phyloP scores from a whole-genome alignment of 176 grass and related monocot species.

The Aegilops sharonensis region DNA sequence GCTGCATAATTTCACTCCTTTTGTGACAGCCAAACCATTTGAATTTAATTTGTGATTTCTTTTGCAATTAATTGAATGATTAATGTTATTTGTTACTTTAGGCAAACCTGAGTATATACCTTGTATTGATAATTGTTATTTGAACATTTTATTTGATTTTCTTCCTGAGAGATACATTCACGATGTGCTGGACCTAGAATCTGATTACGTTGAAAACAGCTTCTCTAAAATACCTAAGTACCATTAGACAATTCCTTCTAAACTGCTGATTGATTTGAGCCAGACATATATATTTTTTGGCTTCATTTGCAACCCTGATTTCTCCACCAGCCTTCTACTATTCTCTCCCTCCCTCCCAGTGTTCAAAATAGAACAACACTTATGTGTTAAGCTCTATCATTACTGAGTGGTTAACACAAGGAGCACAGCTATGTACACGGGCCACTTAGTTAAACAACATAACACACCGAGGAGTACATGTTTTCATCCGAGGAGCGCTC shows the following conservation, averaged over 20 bases:
- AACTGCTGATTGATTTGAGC: background rate
- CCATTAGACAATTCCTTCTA: background rate
- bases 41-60: background rate
- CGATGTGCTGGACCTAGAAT: background rate
- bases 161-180: background rate
- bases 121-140: slow-evolving; percentile 10
- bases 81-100: background rate
- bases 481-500: too few relatives aligned
- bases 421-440: background rate
- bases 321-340: background rate
- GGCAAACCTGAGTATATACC: too few relatives aligned
- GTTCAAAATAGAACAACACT: background rate
- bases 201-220: background rate
- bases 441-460: too few relatives aligned
- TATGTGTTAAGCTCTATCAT: slow-evolving; percentile 9
- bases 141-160: background rate
- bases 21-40: background rate
- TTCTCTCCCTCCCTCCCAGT: background rate
- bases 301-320: background rate
- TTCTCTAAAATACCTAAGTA: background rate
- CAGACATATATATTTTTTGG: background rate
- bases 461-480: too few relatives aligned
- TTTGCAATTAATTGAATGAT: background rate
- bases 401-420: background rate
- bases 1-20: background rate